Evolutionary conservation across 1,139 yeast species (phyloP), one percentile per base, ranked within the genome.

Genomic region (Protomyces gravidus): DNA sequence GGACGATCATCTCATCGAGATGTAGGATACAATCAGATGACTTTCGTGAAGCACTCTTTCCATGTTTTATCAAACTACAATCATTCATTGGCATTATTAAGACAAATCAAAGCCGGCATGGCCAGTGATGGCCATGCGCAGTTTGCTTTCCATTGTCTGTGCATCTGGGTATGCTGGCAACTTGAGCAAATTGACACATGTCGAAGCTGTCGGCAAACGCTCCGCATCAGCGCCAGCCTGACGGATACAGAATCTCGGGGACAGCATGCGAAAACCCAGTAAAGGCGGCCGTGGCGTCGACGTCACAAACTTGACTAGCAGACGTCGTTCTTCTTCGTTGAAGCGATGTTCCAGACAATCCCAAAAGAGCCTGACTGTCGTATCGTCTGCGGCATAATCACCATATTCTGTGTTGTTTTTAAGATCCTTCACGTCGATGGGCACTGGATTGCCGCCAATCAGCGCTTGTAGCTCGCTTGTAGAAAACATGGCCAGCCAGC

Each of bases 171-270:
- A 92, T 69, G 88, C 86, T 0, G 98, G 98, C 46, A 94, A 72
- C 68, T 86, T 89, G 63, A 92, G 75, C 62, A 92, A 72, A 69
- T 92, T 94, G 27, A 89, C 89, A 75, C 98, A 92, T 0, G 99
- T 92, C 28, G 62, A 56, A n/a, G 59, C 63, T 9, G 59, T 46
- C 0, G 98, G 98, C 48, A 92, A 75, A 46, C 95, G 75, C 5
- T 78, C 77, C 1, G 69, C 67, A 30, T 77, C 75, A 7, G 65
- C 57, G 0, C 96, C 95, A 1, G 85, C 80, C 66, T 83, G 83
- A 52, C 89, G 73, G 50, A 92, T 86, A 1, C 95, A 95, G 73
- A 92, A 89, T 61, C 76, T 77, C 0, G 99, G 98, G 39, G 73
- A 74, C 56, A 94, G 75, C 5, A 83, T 81, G 2, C 78, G 76